Conservation (phyloP, 2,329 filamentous ascomycete genomes). For the Bipolaris victoriae region DNA sequence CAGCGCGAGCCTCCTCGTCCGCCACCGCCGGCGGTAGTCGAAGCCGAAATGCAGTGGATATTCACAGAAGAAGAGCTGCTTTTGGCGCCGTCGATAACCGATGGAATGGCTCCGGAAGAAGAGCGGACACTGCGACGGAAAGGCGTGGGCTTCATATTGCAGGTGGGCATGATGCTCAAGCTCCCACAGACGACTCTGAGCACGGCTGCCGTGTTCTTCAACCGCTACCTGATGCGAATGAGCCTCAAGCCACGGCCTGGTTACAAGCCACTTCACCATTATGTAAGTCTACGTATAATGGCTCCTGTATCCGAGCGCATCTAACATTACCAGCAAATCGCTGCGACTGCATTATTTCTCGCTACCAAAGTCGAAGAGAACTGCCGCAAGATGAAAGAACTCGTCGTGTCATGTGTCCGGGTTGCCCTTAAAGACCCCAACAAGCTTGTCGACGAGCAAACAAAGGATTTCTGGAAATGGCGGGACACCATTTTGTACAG, state of each 20-base stretch:
- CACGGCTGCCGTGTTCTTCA: conserved; percentile 92
- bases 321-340: conserved; percentile 66
- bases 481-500: conserved; percentile 90
- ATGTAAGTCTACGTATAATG: conserved; percentile 52
- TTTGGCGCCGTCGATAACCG: conserved; percentile 81
- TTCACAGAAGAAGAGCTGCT: conserved; percentile 84
- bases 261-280: conserved; percentile 80
- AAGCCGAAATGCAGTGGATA: conserved; percentile 78
- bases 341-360: conserved; percentile 88
- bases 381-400: conserved; percentile 91
- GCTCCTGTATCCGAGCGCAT: not conserved
- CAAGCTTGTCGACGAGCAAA: conserved; percentile 91
- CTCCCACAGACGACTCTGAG: conserved; percentile 90
- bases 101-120: conserved; percentile 77
- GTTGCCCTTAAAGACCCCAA: conserved; percentile 94
- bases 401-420: conserved; percentile 91
- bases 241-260: conserved; percentile 76
- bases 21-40: conserved; percentile 56
- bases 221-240: conserved; percentile 91
- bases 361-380: conserved; percentile 98
- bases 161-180: conserved; percentile 90
- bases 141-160: conserved; percentile 94
- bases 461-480: conserved; percentile 98
- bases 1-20: conserved; percentile 44
- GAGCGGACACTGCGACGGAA: conserved; percentile 85